Conservation (phyloP, 768 basidiomycete species). For the Tylopilus sp. region DNA sequence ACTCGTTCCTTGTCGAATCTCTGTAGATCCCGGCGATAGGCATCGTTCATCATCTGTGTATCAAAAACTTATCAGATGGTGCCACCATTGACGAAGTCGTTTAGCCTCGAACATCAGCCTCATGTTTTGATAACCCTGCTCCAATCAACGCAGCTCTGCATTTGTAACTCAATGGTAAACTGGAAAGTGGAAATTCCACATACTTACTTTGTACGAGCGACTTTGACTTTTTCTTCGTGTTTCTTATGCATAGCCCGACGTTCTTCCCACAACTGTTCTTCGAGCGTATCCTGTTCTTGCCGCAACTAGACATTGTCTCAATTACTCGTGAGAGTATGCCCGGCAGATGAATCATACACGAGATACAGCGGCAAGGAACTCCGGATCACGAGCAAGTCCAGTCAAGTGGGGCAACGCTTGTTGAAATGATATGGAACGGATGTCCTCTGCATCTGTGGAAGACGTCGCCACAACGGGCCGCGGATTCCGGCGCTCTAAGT, state of each 20-base stretch:
- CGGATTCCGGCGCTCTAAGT: conserved; percentile 12
- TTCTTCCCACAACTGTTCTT: conserved; percentile 66
- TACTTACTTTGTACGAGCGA: conserved; percentile 62
- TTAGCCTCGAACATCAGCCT: conserved; percentile 37
- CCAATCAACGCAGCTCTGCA: conserved; percentile 69
- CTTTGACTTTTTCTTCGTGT: conserved; percentile 69
- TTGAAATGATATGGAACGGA: conserved; percentile 56
- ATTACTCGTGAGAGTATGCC: conserved; percentile 1
- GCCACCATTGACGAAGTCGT: conserved; percentile 1
- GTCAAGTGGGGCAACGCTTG: conserved; percentile 69
- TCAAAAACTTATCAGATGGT: conserved; percentile 15
- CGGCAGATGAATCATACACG: conserved; percentile 41
- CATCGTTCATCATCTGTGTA: conserved; percentile 59
- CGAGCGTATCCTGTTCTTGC: conserved; percentile 66
- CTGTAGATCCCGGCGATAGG: conserved; percentile 60
- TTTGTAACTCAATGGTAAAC: too few relatives aligned
- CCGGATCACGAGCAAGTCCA: conserved; percentile 51
- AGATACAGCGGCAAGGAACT: conserved; percentile 46
- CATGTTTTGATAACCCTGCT: conserved; percentile 61
- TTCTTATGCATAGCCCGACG: conserved; percentile 57
- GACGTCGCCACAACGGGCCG: conserved; percentile 5
- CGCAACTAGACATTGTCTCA: conserved; percentile 49
- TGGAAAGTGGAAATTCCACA: conserved; percentile 1
- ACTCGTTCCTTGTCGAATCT: conserved; percentile 70
- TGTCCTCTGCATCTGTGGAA: conserved; percentile 30